Conservation (phyloP, 768 basidiomycete genomes). For the Xerocomellus amylosporus region DNA sequence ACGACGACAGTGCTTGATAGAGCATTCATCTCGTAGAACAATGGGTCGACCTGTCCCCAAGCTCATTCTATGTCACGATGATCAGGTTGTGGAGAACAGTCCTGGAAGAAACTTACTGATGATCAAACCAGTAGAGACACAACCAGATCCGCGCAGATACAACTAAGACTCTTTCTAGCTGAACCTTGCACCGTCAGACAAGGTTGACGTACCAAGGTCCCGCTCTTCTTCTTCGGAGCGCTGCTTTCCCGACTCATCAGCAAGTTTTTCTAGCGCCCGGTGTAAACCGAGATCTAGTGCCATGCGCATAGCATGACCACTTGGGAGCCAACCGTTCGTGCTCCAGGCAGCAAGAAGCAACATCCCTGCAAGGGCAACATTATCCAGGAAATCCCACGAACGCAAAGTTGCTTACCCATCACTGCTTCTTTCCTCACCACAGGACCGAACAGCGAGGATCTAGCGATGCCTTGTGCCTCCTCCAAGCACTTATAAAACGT, state of each 20-base stretch:
- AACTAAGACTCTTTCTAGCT: constrained; percentile 44
- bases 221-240: constrained; percentile 81
- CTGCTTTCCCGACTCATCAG: constrained; percentile 62
- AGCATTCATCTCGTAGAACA: constrained; percentile 84
- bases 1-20: constrained; percentile 79
- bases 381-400: constrained; percentile 1
- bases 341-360: constrained; percentile 89
- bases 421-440: constrained; percentile 94
- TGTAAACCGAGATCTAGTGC: constrained; percentile 91
- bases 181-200: not conserved
- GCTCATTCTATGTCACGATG: constrained; percentile 61
- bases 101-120: constrained; percentile 60
- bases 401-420: constrained; percentile 55
- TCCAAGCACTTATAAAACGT: constrained; percentile 91
- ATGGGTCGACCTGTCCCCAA: constrained; percentile 89
- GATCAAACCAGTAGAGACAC: constrained; percentile 95
- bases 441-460: constrained; percentile 90
- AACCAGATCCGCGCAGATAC: constrained; percentile 93
- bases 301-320: constrained; percentile 96
- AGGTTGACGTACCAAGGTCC: constrained; percentile 60
- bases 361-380: constrained; percentile 58
- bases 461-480: constrained; percentile 93
- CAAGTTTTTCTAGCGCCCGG: constrained; percentile 87
- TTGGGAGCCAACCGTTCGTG: constrained; percentile 92
- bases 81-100: constrained; percentile 8